Conservation (phyloP, 75 land plant genomes). For the Cryptomeria japonica region DNA sequence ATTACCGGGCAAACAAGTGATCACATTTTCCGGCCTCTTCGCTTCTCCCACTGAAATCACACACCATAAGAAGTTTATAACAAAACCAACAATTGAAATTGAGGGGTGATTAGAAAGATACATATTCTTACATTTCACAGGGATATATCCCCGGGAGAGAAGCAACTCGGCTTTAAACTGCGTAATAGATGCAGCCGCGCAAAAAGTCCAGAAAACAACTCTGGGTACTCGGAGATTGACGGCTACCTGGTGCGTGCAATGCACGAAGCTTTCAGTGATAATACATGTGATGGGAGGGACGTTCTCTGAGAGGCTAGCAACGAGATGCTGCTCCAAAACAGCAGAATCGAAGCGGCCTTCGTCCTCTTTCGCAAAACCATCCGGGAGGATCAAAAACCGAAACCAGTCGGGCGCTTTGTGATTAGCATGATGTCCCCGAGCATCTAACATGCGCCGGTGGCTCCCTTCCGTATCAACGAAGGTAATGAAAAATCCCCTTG, state of each 20-base stretch:
- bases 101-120: background rate
- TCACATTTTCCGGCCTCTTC: background rate
- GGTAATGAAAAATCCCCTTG: too few species aligned
- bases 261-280: background rate
- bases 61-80: background rate
- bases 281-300: conserved; percentile 2
- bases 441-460: too few species aligned
- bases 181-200: background rate
- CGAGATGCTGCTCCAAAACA: background rate
- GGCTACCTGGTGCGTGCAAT: background rate
- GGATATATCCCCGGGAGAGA: background rate
- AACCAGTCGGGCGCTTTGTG: too few species aligned
- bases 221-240: background rate
- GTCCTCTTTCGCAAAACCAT: too few species aligned
- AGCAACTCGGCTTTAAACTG: background rate
- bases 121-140: background rate
- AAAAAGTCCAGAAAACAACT: background rate
- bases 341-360: too few species aligned
- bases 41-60: background rate
- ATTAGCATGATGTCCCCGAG: too few species aligned
- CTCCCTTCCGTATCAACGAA: too few species aligned
- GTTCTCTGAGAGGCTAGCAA: background rate
- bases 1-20: background rate
- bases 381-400: too few species aligned
- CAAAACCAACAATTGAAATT: background rate